Base-by-base conservation (phyloP, 768 basidiomycete genomes). In the Xerocomus brunneocitrinus region DNA sequence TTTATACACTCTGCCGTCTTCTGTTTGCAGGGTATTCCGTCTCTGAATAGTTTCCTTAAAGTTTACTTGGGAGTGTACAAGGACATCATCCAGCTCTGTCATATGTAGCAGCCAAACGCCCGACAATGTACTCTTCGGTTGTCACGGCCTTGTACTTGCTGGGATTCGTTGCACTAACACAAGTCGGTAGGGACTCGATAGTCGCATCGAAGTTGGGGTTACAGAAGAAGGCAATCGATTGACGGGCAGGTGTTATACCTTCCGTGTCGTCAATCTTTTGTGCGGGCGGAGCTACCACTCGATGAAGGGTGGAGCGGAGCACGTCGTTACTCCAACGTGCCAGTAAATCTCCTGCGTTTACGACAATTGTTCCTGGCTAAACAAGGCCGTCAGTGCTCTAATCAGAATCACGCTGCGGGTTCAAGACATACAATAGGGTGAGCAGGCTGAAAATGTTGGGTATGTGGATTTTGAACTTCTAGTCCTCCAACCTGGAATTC, bases 221-320 rank as follows among this genome's bases (percentile, higher is more conserved):
- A 74, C 87, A 90, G 71, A 93, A 93, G 75, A 89, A 93, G 8
- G 87, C 91, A 48, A 92, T 85, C 8, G 87, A 89, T 63, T 90
- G 88, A 27, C 91, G 79, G 8, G 73, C 68, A 0, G 88, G 84
- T 1, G 82, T 85, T 53, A 83, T 68, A n/a, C 67, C 71, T 57
- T 84, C 81, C 6, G 71, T 73, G 8, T 76, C 73, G 58, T 66
- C 78, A 52, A 79, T 65, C 58, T 74, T 74, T 60, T 73, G 70
- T 12, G 76, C 76, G 1, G 81, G 73, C 22, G 91, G 89, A 4
- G 85, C 84, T 7, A 91, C 90, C 22, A 93, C 91, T 14, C 87
- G 82, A 67, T 91, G 91, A 16, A 91, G 76, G 3, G 91, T 91
- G 40, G 89, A 89, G 22, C 84, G 81, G 42, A 92, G 72, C 22